These are phyloP conservation scores for Sicyos edulis DNA, from an alignment of 306 rosid genomes.

Conservation along the genomic window DNA sequence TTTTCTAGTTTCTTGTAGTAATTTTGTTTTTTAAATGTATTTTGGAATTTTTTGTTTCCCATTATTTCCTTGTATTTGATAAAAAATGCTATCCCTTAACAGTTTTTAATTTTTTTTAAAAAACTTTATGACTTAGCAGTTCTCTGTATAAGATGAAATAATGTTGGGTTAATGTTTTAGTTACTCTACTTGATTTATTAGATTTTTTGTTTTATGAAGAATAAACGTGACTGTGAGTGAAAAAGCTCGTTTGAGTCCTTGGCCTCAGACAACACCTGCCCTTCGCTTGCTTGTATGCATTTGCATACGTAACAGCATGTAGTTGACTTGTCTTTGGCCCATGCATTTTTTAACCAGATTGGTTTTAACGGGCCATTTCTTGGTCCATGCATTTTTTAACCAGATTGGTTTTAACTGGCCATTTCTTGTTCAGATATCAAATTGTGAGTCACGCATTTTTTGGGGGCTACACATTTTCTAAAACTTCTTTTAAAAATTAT, in stretches of 20 bases:
- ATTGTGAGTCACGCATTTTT: too few species aligned
- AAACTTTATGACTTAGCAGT: neutral
- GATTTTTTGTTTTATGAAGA: neutral
- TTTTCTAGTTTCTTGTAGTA: neutral
- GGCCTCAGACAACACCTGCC: neutral
- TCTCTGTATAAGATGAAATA: neutral
- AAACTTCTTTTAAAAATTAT: neutral
- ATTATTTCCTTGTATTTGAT: neutral
- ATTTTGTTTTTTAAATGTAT: neutral
- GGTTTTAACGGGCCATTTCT: neutral
- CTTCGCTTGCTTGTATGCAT: neutral
- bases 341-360: neutral
- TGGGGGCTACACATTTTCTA: neutral
- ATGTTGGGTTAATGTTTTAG: slow-evolving; percentile 2
- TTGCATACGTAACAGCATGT: neutral
- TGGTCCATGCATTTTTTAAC: too few species aligned
- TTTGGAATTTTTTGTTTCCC: neutral
- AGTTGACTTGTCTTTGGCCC: slow-evolving; percentile 1
- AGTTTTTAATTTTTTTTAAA: too few species aligned
- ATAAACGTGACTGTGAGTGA: neutral
- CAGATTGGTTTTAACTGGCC: too few species aligned
- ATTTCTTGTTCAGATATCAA: too few species aligned
- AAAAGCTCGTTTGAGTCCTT: slow-evolving; percentile 3
- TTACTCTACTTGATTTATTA: neutral
- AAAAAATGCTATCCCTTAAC: neutral